phyloP scores from a whole-genome alignment of 2,329 filamentous ascomycete genomes.

The Diaporthe velutina region DNA sequence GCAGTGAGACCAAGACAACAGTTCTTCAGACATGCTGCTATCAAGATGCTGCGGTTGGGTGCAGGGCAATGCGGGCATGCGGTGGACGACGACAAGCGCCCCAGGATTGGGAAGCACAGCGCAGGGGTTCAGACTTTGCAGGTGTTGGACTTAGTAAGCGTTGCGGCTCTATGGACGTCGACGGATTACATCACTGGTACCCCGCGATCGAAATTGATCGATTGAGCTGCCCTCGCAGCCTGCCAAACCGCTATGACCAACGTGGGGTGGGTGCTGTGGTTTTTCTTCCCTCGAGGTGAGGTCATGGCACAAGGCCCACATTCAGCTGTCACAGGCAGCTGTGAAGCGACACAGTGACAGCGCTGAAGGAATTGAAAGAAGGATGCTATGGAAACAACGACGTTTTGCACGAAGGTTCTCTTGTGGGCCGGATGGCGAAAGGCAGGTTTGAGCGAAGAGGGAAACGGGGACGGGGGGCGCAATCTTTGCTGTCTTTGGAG shows the following conservation, averaged over 20 bases:
- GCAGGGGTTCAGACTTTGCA: slow-evolving; percentile 8
- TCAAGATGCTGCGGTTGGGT: neutral
- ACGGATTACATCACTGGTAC: slow-evolving; percentile 27
- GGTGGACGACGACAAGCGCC: neutral
- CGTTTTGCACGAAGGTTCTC: slow-evolving; percentile 30
- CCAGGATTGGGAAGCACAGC: neutral
- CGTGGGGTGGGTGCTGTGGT: slow-evolving; percentile 16
- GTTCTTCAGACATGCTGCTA: neutral
- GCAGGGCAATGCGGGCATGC: neutral
- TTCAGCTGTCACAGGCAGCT: neutral
- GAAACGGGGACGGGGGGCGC: neutral
- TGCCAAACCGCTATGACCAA: slow-evolving; percentile 12
- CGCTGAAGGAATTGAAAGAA: neutral
- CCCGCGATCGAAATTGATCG: slow-evolving; percentile 28
- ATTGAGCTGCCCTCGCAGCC: neutral
- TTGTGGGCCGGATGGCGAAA: slow-evolving; percentile 28
- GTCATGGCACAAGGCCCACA: slow-evolving; percentile 21
- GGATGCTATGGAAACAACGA: slow-evolving; percentile 24
- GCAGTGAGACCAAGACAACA: neutral
- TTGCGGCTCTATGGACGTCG: slow-evolving; percentile 12
- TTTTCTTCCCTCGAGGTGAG: slow-evolving; percentile 7
- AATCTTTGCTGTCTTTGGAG: slow-evolving; percentile 30
- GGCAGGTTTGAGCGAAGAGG: slow-evolving; percentile 7
- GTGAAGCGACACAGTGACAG: neutral
- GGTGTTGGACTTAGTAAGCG: slow-evolving; percentile 5